Evolutionary conservation across 768 basidiomycete genomes (phyloP).

Genomic region (Antrodiella citrinella): DNA sequence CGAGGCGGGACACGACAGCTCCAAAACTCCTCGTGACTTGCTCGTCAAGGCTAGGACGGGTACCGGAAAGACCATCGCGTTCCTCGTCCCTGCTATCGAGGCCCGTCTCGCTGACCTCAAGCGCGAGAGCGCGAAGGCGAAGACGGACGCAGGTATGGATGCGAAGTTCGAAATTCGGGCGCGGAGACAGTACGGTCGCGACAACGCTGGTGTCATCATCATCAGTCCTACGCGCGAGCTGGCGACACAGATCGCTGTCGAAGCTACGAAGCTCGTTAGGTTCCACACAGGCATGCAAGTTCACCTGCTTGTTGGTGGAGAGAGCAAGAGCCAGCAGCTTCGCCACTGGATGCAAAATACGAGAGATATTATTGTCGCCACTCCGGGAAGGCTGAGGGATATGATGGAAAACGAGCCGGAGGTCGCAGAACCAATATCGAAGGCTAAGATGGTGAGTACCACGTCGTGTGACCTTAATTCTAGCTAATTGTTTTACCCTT

Average conservation of each 20-base stretch:
- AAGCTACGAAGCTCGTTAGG: slow-evolving; percentile 58
- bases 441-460: slow-evolving; percentile 50
- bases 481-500: background rate
- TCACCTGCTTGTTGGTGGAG: slow-evolving; percentile 71
- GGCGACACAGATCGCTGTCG: slow-evolving; percentile 83
- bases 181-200: slow-evolving; percentile 30
- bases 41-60: slow-evolving; percentile 86
- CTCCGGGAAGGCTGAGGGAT: slow-evolving; percentile 83
- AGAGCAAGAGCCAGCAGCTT: slow-evolving; percentile 57
- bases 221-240: slow-evolving; percentile 88
- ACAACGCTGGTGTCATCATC: slow-evolving; percentile 63
- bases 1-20: slow-evolving; percentile 19
- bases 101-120: slow-evolving; percentile 57
- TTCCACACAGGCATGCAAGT: slow-evolving; percentile 63
- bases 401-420: slow-evolving; percentile 51
- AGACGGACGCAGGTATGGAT: slow-evolving; percentile 36
- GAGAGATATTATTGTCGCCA: slow-evolving; percentile 81
- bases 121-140: slow-evolving; percentile 31
- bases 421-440: slow-evolving; percentile 42
- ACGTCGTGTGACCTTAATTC: too few species aligned
- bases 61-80: slow-evolving; percentile 84
- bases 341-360: slow-evolving; percentile 53
- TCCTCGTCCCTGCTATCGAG: slow-evolving; percentile 83
- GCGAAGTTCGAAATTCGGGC: slow-evolving; percentile 23
- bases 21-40: slow-evolving; percentile 46